phyloP scores from a whole-genome alignment of 2,329 filamentous ascomycete genomes.

The Zasmidium cellare region DNA sequence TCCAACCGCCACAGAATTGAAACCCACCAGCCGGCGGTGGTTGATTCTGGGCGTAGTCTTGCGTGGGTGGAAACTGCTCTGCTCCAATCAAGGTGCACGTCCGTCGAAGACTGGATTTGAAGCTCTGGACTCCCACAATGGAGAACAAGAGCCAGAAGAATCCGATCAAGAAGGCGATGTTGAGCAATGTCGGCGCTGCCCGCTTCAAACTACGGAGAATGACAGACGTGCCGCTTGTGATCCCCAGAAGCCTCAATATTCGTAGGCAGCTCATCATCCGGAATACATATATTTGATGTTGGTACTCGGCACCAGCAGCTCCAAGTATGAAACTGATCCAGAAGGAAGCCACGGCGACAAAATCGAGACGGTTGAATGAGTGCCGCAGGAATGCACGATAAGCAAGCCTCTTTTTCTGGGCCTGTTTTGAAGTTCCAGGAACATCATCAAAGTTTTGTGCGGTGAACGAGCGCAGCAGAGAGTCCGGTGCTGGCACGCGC shows the following conservation, averaged over 20 bases:
- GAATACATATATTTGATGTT: slow-evolving; percentile 80
- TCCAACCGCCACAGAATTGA: slow-evolving; percentile 84
- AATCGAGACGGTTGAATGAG: slow-evolving; percentile 93
- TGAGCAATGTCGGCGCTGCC: slow-evolving; percentile 84
- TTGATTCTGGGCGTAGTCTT: slow-evolving; percentile 22
- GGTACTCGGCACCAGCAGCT: slow-evolving; percentile 66
- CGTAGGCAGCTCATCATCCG: slow-evolving; percentile 95
- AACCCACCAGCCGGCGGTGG: slow-evolving; percentile 51
- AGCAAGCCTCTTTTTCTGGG: slow-evolving; percentile 81
- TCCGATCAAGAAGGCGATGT: slow-evolving; percentile 88
- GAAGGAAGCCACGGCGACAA: slow-evolving; percentile 89
- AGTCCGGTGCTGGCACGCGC: slow-evolving; percentile 28
- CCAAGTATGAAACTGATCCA: slow-evolving; percentile 85
- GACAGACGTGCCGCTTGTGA: slow-evolving; percentile 92
- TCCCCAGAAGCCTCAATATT: slow-evolving; percentile 83
- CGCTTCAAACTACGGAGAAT: slow-evolving; percentile 95
- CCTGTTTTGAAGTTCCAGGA: slow-evolving; percentile 67
- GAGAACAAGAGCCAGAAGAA: slow-evolving; percentile 99
- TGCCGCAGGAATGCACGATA: slow-evolving; percentile 90
- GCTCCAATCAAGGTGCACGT: slow-evolving; percentile 42
- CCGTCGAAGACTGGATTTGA: slow-evolving; percentile 57
- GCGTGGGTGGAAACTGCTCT: slow-evolving; percentile 42
- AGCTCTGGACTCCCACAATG: slow-evolving; percentile 94
- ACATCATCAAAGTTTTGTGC: slow-evolving; percentile 42
- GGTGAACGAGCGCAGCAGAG: slow-evolving; percentile 37